phyloP scores from a whole-genome alignment of 2,329 filamentous ascomycete species.

The Talaromyces amestolkiae region DNA sequence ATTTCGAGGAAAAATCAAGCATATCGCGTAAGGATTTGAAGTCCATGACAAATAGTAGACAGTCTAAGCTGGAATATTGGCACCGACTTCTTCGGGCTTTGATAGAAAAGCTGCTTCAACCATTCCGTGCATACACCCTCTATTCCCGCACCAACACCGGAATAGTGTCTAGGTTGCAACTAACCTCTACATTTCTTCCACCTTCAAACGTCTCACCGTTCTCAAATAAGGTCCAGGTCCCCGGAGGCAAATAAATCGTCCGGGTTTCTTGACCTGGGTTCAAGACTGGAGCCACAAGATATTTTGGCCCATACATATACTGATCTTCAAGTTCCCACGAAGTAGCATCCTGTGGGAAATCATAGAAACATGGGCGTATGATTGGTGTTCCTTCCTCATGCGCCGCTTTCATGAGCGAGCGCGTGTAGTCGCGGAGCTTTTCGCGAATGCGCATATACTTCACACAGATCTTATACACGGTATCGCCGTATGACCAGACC shows the following conservation, averaged over 20 bases:
- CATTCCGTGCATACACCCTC: not conserved
- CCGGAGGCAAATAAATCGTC: conserved; percentile 54
- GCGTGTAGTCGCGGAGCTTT: conserved; percentile 56
- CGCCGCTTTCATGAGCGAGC: conserved; percentile 58
- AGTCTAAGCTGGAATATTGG: not conserved
- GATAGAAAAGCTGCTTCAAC: not conserved
- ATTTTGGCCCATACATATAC: conserved; percentile 63
- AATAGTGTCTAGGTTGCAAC: conserved; percentile 48
- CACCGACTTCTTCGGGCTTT: not conserved
- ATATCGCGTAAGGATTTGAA: not conserved
- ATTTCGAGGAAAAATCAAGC: not conserved
- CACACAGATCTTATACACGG: conserved; percentile 59
- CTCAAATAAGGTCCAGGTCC: conserved; percentile 43
- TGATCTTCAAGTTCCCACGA: conserved; percentile 60
- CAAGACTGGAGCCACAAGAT: conserved; percentile 58
- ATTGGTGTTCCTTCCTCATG: conserved; percentile 60
- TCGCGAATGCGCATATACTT: conserved; percentile 61
- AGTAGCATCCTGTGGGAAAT: conserved; percentile 56
- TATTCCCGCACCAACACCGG: conserved; percentile 44
- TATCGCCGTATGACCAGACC: conserved; percentile 64
- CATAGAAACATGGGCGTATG: conserved; percentile 63
- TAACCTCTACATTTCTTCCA: conserved; percentile 40
- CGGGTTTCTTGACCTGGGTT: conserved; percentile 46
- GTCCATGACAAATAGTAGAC: not conserved
- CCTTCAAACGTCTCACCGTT: conserved; percentile 28